Base-by-base conservation (phyloP, 768 basidiomycete genomes). In the Psilocybe sp. region DNA sequence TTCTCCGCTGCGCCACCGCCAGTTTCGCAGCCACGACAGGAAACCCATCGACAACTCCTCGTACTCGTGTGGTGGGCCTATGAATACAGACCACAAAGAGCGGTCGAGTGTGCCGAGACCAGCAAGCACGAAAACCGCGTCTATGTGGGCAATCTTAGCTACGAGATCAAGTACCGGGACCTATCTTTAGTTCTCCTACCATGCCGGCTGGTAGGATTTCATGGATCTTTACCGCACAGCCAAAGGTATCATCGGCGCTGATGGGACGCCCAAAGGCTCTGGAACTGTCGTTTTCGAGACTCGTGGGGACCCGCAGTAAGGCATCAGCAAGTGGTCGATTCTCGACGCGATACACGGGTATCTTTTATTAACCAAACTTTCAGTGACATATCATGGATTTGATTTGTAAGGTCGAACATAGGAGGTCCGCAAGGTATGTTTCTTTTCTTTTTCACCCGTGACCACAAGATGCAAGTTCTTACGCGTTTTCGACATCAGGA, bases 131-230 rank as follows among this genome's bases (percentile, higher is more conserved):
- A 98, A 79, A 93, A 98, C 70, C 81, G 96, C 60, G 93, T 98
- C 63, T 99, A 99, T 64, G 92, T 98, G 69, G 96, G 97, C 65
- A 99, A 99, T 70, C 83, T 99, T 72, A 92, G 91, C 67, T 99
- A 98, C 79, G 92, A 96, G 69, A 92, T 94, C 85, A 95, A 88
- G 75, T 98, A 96, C 76, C 84, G 93, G 73, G 97, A 98, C 77
- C 79, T 99, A 71, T 33, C 31, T 47, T 5, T 55, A 98, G 95
- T 71, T 98, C 20, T 95, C 94, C 2, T 92, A 91, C 64, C 92
- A 95, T 71, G 94, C 93, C n/a, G 92, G 92, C 28, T 99, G 96
- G 96, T 96, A 99, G 66, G 96, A 98, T 65, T 73, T 98, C 49
- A 98, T 98, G 64, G 96, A 98, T 67, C 74, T 98, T 23, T 98